A percentile compares a stretch with the other conserved stretches of the same genome.
Evolutionary conservation across 2,329 filamentous ascomycete genomes (phyloP).

Genomic region (Claviceps monticola): DNA sequence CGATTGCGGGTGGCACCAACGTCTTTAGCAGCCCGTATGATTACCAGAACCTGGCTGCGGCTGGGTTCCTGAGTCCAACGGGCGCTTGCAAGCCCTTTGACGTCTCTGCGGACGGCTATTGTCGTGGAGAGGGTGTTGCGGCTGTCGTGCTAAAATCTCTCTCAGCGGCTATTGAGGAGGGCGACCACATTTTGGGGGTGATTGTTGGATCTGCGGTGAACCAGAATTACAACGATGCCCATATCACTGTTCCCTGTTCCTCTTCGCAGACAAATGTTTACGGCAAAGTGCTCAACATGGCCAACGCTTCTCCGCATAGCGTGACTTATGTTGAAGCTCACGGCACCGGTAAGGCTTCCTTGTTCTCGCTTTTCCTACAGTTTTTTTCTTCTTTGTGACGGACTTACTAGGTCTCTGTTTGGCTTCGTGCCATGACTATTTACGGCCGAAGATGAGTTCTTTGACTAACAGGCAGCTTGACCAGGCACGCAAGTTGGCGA

Average conservation of each 20-base stretch:
- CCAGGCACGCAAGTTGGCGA: constrained; percentile 61
- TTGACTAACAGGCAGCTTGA: neutral
- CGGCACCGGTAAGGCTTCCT: constrained; percentile 46
- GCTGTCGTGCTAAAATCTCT: constrained; percentile 66
- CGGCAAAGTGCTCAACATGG: neutral
- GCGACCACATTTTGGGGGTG: constrained; percentile 61
- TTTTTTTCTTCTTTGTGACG: neutral
- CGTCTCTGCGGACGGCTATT: constrained; percentile 60
- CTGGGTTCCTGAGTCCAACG: constrained; percentile 27
- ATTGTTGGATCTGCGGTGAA: constrained; percentile 65
- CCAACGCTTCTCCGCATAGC: neutral
- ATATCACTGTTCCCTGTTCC: constrained; percentile 69
- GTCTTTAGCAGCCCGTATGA: constrained; percentile 19
- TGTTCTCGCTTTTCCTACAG: neutral
- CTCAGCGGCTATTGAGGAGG: constrained; percentile 60
- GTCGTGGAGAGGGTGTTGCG: constrained; percentile 62
- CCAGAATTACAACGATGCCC: constrained; percentile 68
- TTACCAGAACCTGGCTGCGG: constrained; percentile 12
- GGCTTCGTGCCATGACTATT: neutral
- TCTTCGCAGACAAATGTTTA: constrained; percentile 60
- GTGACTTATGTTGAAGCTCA: constrained; percentile 50
- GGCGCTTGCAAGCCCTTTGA: constrained; percentile 6
- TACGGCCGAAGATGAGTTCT: neutral
- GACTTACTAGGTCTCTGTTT: no score
- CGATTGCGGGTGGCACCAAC: constrained; percentile 49